These are phyloP conservation scores for Aspergillus hiratsukae DNA, from an alignment of 2,329 filamentous ascomycete species.

Conservation along the genomic window DNA sequence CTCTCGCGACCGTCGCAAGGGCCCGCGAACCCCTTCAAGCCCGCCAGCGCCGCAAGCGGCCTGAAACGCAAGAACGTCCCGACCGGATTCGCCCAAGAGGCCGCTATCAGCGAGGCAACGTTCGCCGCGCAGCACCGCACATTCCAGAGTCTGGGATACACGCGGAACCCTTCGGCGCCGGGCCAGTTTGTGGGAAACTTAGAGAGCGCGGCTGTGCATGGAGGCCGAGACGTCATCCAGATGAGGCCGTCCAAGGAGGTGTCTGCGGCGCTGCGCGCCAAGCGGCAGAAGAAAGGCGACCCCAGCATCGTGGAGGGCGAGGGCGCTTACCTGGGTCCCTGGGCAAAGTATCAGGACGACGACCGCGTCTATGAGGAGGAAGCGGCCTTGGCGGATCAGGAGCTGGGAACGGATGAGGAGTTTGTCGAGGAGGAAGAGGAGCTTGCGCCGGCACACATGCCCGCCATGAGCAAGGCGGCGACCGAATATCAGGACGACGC, in stretches of 20 bases:
- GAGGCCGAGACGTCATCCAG: slow-evolving; percentile 51
- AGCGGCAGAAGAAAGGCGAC: slow-evolving; percentile 80
- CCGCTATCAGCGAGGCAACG: slow-evolving; percentile 81
- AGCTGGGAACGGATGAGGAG: slow-evolving; percentile 73
- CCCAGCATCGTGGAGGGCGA: slow-evolving; percentile 79
- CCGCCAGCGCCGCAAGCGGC: slow-evolving; percentile 48
- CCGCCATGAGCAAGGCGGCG: slow-evolving; percentile 48
- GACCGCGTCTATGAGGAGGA: slow-evolving; percentile 67
- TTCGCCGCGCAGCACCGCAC: slow-evolving; percentile 86
- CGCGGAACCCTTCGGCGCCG: slow-evolving; percentile 44
- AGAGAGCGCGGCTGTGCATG: slow-evolving; percentile 40
- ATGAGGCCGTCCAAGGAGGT: slow-evolving; percentile 64
- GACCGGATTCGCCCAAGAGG: slow-evolving; percentile 84
- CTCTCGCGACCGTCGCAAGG: slow-evolving; percentile 63
- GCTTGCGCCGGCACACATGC: slow-evolving; percentile 49
- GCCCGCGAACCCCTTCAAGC: slow-evolving; percentile 70
- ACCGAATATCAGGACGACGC: slow-evolving; percentile 50
- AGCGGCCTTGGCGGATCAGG: slow-evolving; percentile 62
- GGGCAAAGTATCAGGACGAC: slow-evolving; percentile 78
- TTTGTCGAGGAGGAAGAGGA: slow-evolving; percentile 66
- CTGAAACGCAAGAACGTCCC: slow-evolving; percentile 76
- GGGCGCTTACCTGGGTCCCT: slow-evolving; percentile 86
- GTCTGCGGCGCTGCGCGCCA: slow-evolving; percentile 63
- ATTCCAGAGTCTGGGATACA: slow-evolving; percentile 61
- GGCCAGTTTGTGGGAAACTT: slow-evolving; percentile 47